Conservation (phyloP, 805 yeast species). For the Komagataella ulmi region DNA sequence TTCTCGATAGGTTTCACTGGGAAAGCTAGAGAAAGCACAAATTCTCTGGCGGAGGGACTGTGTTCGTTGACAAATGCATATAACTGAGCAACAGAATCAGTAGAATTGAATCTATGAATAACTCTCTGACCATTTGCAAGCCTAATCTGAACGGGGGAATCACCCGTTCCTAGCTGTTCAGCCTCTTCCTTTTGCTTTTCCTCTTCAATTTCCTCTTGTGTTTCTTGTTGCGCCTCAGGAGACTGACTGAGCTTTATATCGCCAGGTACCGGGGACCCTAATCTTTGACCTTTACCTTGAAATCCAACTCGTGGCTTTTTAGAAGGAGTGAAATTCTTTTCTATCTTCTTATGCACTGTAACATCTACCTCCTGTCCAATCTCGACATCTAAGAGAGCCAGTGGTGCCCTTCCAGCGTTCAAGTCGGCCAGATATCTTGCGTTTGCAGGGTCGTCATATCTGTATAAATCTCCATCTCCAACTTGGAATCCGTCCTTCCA, state of each 20-base stretch:
- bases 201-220: constrained; percentile 6
- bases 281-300: constrained; percentile 66
- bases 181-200: constrained; percentile 10
- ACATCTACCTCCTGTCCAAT: constrained; percentile 93
- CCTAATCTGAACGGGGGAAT: constrained; percentile 68
- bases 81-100: constrained; percentile 50
- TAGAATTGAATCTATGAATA: constrained; percentile 47
- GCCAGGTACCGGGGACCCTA: constrained; percentile 85
- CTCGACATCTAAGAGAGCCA: constrained; percentile 66
- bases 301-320: constrained; percentile 50
- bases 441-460: constrained; percentile 91
- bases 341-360: constrained; percentile 64
- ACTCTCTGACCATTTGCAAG: constrained; percentile 70
- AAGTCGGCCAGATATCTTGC: constrained; percentile 65
- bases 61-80: constrained; percentile 50
- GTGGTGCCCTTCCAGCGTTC: constrained; percentile 85
- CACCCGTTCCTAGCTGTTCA: constrained; percentile 31
- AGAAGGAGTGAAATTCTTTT: constrained; percentile 59
- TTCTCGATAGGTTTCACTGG: constrained; percentile 68
- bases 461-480: constrained; percentile 76
- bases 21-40: constrained; percentile 64
- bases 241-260: constrained; percentile 22
- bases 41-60: constrained; percentile 24
- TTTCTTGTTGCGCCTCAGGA: constrained; percentile 6
- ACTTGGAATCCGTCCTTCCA: constrained; percentile 96